Evolutionary conservation across 208 protist species (phyloP), one percentile per base, ranked within the genome.

Genomic region (Wallacemonas sp.): DNA sequence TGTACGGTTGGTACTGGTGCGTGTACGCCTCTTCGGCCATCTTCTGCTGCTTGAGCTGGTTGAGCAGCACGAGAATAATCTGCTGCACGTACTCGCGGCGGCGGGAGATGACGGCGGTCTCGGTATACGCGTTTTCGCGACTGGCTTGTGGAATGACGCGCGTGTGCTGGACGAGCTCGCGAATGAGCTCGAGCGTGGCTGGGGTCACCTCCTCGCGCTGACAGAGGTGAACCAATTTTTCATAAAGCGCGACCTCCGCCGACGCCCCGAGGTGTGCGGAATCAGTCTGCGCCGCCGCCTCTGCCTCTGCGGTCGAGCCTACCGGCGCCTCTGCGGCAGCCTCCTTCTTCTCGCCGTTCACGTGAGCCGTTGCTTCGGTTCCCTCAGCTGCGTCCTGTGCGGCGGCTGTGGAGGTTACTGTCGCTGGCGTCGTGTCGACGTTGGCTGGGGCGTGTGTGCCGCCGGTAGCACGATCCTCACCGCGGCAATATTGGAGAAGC

Each of bases 31-130:
- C 73, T 50, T 83, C 76, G n/a, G 53, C 45, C 22, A 75, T 21
- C 65, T 86, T 85, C 63, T 86, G 59, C 66, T 84, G 68, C 60
- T 68, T 69, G 24, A 89, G 45, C 29, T 82, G 72, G 48, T 85
- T 86, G 26, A 89, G 69, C 24, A 89, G 59, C 8, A 83, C 70
- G 37, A 89, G 63, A 38, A 89, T 73, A 45, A 86, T 64, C 58
- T 89, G 83, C 74, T 86, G 79, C 21, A 73, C 76, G 68, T 85
- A 89, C 62, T 78, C 72, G 33, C 79, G 78, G 12, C 82, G 78
- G 8, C 73, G 66, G 15, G 67, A 55, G 17, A 63, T 66, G 12
- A 33, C 71, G 41, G 50, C 21, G 19, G 34, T 67, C 29, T 19
- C 48, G 4, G 32, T 15, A 6, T 19, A 21, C 15, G 42, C 66